phyloP scores from a whole-genome alignment of 768 basidiomycete species.

The Suillus variegatus region DNA sequence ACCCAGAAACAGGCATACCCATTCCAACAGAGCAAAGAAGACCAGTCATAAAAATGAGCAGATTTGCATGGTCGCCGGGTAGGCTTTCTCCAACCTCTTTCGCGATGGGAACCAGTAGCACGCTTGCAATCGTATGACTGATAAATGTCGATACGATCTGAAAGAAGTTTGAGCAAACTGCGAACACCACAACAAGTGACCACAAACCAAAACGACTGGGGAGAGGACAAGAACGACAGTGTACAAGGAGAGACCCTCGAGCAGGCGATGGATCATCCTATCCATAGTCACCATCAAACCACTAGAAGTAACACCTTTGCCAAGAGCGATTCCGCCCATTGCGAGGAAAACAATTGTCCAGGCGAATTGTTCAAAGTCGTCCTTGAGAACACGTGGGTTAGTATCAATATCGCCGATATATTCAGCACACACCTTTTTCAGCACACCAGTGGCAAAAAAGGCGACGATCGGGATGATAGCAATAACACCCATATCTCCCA shows the following conservation, averaged over 20 bases:
- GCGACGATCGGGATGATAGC: slow-evolving; percentile 90
- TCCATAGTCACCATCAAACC: slow-evolving; percentile 86
- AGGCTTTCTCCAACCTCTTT: slow-evolving; percentile 84
- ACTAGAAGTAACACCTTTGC: slow-evolving; percentile 88
- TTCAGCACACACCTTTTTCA: slow-evolving; percentile 74
- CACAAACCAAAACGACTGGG: slow-evolving; percentile 64
- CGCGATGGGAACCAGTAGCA: slow-evolving; percentile 96
- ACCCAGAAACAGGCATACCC: slow-evolving; percentile 99
- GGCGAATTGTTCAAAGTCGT: slow-evolving; percentile 92
- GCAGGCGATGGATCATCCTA: slow-evolving; percentile 52
- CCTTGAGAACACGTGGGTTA: slow-evolving; percentile 44
- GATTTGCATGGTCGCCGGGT: slow-evolving; percentile 63
- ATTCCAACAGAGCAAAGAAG: slow-evolving; percentile 94
- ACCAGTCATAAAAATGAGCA: slow-evolving; percentile 92
- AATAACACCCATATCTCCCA: slow-evolving; percentile 98
- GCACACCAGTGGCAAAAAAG: slow-evolving; percentile 91
- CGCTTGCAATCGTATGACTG: slow-evolving; percentile 95
- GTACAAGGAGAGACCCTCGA: slow-evolving; percentile 66
- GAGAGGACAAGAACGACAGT: slow-evolving; percentile 72
- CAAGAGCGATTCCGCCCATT: slow-evolving; percentile 97
- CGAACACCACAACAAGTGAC: background rate
- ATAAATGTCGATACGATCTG: slow-evolving; percentile 93
- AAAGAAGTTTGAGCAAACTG: background rate
- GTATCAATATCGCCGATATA: no score
- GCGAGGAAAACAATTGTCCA: slow-evolving; percentile 96